Conservation (phyloP, 2,329 filamentous ascomycete species). For the Paracamarosporium sp. region DNA sequence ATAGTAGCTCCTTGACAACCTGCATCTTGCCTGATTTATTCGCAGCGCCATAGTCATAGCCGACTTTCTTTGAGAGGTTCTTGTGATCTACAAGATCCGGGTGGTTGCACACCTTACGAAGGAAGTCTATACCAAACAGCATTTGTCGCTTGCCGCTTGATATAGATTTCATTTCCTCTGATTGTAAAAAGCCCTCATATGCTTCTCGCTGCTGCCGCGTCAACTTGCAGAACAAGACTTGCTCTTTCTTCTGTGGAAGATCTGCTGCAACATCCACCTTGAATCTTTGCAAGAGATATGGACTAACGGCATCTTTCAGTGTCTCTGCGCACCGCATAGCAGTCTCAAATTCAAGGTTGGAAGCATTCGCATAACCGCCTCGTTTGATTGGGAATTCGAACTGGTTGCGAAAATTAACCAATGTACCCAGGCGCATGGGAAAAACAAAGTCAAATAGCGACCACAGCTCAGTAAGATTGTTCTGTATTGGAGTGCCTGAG, state of each 20-base stretch:
- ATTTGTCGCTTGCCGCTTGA: conserved; percentile 76
- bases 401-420: conserved; percentile 87
- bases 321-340: conserved; percentile 94
- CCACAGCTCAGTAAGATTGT: conserved; percentile 94
- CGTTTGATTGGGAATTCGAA: conserved; percentile 94
- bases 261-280: conserved; percentile 95
- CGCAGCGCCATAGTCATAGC: conserved; percentile 78
- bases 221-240: conserved; percentile 94
- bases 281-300: conserved; percentile 88
- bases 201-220: conserved; percentile 78
- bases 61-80: conserved; percentile 62
- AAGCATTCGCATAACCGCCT: conserved; percentile 94
- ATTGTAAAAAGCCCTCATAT: conserved; percentile 82
- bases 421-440: conserved; percentile 90
- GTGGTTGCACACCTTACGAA: conserved; percentile 98
- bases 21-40: conserved; percentile 94
- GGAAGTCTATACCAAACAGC: conserved; percentile 86
- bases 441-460: conserved; percentile 98
- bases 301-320: conserved; percentile 89
- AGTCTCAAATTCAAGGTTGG: conserved; percentile 91
- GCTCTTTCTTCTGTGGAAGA: conserved; percentile 92
- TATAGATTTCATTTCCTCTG: conserved; percentile 86
- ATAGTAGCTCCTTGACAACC: conserved; percentile 84
- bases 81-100: conserved; percentile 83
- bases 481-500: conserved; percentile 97